Percentiles rank a stretch among this genome's conserved stretches.
Evolutionary conservation across 2,329 filamentous ascomycete genomes (phyloP).

Genomic region (Anisogramma anomala): DNA sequence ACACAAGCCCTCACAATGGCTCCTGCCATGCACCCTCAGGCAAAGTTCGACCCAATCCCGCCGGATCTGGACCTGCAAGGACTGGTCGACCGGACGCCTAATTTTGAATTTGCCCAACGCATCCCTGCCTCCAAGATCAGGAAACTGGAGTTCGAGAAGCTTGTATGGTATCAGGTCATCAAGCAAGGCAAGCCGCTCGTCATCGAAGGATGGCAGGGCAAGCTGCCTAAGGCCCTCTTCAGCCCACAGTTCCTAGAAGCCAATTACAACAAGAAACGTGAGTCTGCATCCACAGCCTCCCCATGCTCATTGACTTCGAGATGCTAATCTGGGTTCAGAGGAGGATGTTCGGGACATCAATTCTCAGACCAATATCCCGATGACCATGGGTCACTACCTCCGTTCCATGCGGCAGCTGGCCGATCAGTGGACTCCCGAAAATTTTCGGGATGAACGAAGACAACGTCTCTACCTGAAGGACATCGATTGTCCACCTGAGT

Average conservation of each 20-base stretch:
- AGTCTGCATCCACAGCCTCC: constrained; percentile 19
- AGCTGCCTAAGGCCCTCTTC: constrained; percentile 68
- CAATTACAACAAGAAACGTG: constrained; percentile 69
- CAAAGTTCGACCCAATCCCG: constrained; percentile 83
- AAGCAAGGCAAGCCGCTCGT: constrained; percentile 78
- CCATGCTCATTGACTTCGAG: not conserved
- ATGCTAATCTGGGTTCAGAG: constrained; percentile 36
- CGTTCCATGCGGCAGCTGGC: constrained; percentile 75
- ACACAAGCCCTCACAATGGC: constrained; percentile 49
- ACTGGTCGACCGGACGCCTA: constrained; percentile 66
- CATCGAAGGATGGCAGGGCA: constrained; percentile 74
- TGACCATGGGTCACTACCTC: constrained; percentile 84
- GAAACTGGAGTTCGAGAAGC: constrained; percentile 70
- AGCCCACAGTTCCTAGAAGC: constrained; percentile 67
- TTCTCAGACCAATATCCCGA: constrained; percentile 60
- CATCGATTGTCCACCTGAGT: constrained; percentile 84
- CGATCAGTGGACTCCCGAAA: constrained; percentile 65
- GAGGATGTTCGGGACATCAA: constrained; percentile 77
- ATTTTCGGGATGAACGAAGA: constrained; percentile 65
- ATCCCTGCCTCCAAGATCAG: constrained; percentile 71
- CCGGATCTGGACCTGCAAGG: constrained; percentile 68
- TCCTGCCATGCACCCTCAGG: constrained; percentile 60
- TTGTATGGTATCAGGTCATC: constrained; percentile 75
- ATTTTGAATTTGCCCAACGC: constrained; percentile 77
- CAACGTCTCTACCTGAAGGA: constrained; percentile 94